Evolutionary conservation across 2,329 filamentous ascomycete species (phyloP), one percentile per base, ranked within the genome.

Genomic region (Aspergillus arachidicola): DNA sequence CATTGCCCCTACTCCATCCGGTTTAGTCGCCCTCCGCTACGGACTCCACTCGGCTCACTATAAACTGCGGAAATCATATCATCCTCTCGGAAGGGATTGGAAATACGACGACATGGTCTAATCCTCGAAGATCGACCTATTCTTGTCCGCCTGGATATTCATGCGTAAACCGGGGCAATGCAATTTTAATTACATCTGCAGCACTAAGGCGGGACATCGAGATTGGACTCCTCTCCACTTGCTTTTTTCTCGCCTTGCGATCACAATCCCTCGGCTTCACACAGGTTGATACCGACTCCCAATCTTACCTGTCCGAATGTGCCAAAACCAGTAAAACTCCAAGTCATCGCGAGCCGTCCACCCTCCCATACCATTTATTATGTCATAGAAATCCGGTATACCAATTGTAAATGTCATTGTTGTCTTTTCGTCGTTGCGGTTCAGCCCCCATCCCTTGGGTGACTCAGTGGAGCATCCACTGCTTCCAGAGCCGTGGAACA

Each of bases 121-220:
- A 38, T 55, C 26, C 30, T 38, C 51, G 26, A 41, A 38, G 36
- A 36, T 38, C 32, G 12, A 32, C 50, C 48, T 26, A 55, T 55
- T 38, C 32, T 32, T 38, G 51, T 21, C n/a, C 23, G n/a, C 51
- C 51, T 38, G 14, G 32, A 26, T 5, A 51, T 4, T 32, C 28
- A 38, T 36, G n/a, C 16, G 32, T 34, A 26, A 23, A 7, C 21
- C 23, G 48, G 48, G 19, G 51, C 32, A n/a, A 55, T 55, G 51
- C 32, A 55, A 16, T 51, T 19, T 55, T 19, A 21, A 38, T 26
- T 55, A 34, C 51, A 55, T 55, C 51, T 36, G 51, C 51, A 55
- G 51, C 32, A 26, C 51, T 55, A 55, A 38, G 9, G 50, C 50
- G n/a, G 28, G 30, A 36, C 10, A 54, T 54, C n/a, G 50, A 54